Percentiles rank a stretch among this genome's conserved stretches.
These are phyloP conservation scores for Lentinula detonsa DNA, from an alignment of 768 basidiomycete genomes.

Conservation along the genomic window DNA sequence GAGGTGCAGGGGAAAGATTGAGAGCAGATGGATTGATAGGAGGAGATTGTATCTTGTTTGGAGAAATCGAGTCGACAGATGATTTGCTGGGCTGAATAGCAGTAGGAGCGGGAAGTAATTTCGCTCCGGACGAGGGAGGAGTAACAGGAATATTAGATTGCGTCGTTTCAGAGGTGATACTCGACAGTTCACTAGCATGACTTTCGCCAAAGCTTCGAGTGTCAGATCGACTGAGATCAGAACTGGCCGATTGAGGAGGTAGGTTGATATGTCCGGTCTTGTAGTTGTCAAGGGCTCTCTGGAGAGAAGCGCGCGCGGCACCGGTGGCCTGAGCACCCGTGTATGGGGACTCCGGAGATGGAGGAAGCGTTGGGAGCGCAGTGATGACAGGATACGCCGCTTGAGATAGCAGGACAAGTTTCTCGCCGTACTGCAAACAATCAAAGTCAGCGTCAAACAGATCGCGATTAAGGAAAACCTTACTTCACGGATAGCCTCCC, in stretches of 20 bases:
- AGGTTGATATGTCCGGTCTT: slow-evolving; percentile 60
- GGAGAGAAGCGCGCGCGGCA: slow-evolving; percentile 65
- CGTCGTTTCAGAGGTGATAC: slow-evolving; percentile 30
- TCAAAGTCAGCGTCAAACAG: not conserved
- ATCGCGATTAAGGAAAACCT: slow-evolving; percentile 7
- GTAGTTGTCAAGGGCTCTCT: slow-evolving; percentile 75
- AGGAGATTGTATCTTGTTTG: slow-evolving; percentile 15
- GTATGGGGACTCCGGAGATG: slow-evolving; percentile 51
- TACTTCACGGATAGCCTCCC: slow-evolving; percentile 81
- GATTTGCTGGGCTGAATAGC: slow-evolving; percentile 8
- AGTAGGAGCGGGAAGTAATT: slow-evolving; percentile 7
- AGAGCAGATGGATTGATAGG: slow-evolving; percentile 23
- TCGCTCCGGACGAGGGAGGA: slow-evolving; percentile 28
- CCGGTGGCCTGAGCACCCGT: slow-evolving; percentile 58
- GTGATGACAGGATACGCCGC: slow-evolving; percentile 57
- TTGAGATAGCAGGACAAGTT: slow-evolving; percentile 67
- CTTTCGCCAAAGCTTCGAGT: slow-evolving; percentile 82
- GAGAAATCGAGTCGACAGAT: slow-evolving; percentile 7
- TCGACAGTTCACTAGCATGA: slow-evolving; percentile 67
- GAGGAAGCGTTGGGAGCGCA: slow-evolving; percentile 64
- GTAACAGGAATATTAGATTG: slow-evolving; percentile 35
- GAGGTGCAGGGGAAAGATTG: slow-evolving; percentile 33
- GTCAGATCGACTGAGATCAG: slow-evolving; percentile 65
- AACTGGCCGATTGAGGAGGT: slow-evolving; percentile 32
- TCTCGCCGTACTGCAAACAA: slow-evolving; percentile 65